Evolutionary conservation across 768 basidiomycete species (phyloP), one percentile per base, ranked within the genome.

Genomic region (Boletales sp.): DNA sequence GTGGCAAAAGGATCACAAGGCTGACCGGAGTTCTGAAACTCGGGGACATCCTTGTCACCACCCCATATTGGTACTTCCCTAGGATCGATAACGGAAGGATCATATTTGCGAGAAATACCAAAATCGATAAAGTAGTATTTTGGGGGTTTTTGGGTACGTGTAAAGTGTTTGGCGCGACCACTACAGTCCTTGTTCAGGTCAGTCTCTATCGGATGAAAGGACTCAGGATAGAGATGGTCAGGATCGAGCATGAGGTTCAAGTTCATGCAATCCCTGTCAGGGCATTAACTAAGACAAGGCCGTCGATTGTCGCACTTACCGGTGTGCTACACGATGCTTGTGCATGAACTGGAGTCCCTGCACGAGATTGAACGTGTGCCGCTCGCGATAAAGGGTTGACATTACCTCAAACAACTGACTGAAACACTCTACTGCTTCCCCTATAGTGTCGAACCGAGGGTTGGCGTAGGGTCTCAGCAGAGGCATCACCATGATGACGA

Each of bases 1-100:
- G 69, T 70, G 0, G 69, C 62, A 43, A 77, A 79, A 0, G 74
- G 73, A 50, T 78, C 55, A 15, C 63, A 60, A 0, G 59, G 65
- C 2, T 54, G n/a, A 5, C 49, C 21, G 1, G 47, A 56, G 5
- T 59, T 57, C 17, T 66, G 59, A 43, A 67, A 70, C 44, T 76
- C 75, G 1, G 76, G 76, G 0, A 68, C 69, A 2, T 71, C 61
- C 50, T 67, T 69, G 56, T 81, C 77, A 2, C 71, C 75, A 1
- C 75, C 77, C 9, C 55, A 52, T 8, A 73, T 61, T 0, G 69
- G 64, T 3, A 51, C 37, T 36, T 67, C 69, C 0, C 56, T 54
- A 0, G 72, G 69, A 0, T 57, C 41, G 4, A 58, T 46, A 9
- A 69, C 59, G 0, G 60, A 43, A 0, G 71, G 65, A 9, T 53